Percentiles rank a stretch among this genome's conserved stretches.
Conservation (phyloP, 1,139 yeast species). For the Yamadazyma triangularis region DNA sequence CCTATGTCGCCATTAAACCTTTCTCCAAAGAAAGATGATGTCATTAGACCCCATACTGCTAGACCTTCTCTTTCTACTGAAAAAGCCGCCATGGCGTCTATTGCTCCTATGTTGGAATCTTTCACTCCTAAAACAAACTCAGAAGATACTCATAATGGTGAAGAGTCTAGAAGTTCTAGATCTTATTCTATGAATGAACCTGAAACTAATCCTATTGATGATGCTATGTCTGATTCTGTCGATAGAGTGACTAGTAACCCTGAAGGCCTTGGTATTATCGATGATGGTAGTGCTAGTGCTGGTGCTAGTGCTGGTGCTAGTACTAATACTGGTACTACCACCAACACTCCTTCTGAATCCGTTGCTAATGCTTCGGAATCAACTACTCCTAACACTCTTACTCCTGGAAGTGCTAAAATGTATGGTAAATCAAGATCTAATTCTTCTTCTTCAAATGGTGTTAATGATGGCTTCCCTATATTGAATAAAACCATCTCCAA, state of each 20-base stretch:
- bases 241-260: too few species aligned
- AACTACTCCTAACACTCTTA: constrained; percentile 2
- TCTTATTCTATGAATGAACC: too few species aligned
- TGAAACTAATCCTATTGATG: too few species aligned
- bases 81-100: constrained; percentile 72
- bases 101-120: constrained; percentile 71
- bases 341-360: not conserved
- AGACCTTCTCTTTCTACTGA: constrained; percentile 28
- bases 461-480: constrained; percentile 13
- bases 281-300: too few species aligned
- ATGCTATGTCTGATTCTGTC: too few species aligned
- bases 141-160: constrained; percentile 25
- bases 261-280: too few species aligned
- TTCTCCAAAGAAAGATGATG: constrained; percentile 7
- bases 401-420: constrained; percentile 5
- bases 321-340: not conserved
- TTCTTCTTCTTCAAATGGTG: constrained; percentile 18
- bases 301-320: not conserved
- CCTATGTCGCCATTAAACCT: constrained; percentile 32
- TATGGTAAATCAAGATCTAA: constrained; percentile 16
- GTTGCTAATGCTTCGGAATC: not conserved
- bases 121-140: constrained; percentile 71
- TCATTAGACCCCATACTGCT: constrained; percentile 4
- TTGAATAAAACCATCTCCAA: constrained; percentile 38
- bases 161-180: constrained; percentile 11